Percentiles rank a stretch among this genome's conserved stretches.
phyloP scores from a whole-genome alignment of 192 early-diverging fungal species.

The Spinellus fusiger region DNA sequence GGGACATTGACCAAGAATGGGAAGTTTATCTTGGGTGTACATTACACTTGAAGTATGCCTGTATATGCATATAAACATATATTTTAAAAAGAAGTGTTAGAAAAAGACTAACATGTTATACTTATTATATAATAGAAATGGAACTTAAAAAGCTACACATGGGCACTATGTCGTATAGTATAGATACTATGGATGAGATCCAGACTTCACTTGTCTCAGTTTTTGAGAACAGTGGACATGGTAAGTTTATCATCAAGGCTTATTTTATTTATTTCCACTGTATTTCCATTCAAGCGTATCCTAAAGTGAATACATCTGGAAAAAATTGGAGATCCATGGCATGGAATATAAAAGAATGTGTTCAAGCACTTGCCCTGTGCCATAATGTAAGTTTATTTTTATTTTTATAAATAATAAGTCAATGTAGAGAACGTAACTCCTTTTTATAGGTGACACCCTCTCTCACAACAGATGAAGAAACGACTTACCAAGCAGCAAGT shows the following conservation, averaged over 20 bases:
- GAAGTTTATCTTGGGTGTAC: conserved; percentile 24
- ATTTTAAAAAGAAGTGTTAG: neutral
- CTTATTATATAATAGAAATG: conserved; percentile 64
- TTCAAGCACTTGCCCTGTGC: conserved; percentile 81
- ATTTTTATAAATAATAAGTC: neutral
- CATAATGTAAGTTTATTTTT: conserved; percentile 68
- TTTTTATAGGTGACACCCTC: conserved; percentile 75
- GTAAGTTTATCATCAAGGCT: conserved; percentile 20
- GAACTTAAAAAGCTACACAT: conserved; percentile 91
- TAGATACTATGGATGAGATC: conserved; percentile 89
- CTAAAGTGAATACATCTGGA: conserved; percentile 29
- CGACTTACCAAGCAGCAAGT: conserved; percentile 90
- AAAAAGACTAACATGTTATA: neutral
- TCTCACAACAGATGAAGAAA: conserved; percentile 47
- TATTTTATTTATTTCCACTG: no score
- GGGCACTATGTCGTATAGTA: conserved; percentile 90
- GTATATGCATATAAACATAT: neutral
- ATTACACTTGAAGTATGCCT: neutral
- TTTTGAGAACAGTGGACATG: conserved; percentile 27
- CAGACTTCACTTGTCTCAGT: conserved; percentile 56
- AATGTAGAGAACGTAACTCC: no score
- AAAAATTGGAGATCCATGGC: conserved; percentile 78
- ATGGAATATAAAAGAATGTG: conserved; percentile 82
- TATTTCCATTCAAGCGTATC: no score
- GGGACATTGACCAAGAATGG: conserved; percentile 93